Percentiles rank a stretch among this genome's conserved stretches.
Conservation (phyloP, 495 filamentous ascomycete species). For the Hypoxylon crocopeplum region DNA sequence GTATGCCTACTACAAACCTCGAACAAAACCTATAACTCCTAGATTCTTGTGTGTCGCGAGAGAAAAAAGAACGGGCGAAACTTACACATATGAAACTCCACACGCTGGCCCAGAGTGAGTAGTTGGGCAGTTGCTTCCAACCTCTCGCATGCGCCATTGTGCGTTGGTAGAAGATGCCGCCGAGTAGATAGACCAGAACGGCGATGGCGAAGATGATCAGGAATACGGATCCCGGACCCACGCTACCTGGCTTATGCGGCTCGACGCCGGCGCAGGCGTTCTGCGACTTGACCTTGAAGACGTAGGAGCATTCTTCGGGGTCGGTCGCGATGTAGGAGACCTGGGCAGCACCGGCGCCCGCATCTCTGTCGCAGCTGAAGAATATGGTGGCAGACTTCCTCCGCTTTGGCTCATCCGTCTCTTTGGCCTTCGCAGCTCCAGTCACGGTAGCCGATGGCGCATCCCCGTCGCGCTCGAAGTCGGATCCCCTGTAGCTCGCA, state of each 20-base stretch:
- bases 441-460: conserved; percentile 32
- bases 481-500: conserved; percentile 44
- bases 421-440: conserved; percentile 35
- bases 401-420: conserved; percentile 55
- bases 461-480: conserved; percentile 51
- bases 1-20: too few relatives aligned
- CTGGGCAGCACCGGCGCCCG: conserved; percentile 57
- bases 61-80: conserved; percentile 9
- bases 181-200: conserved; percentile 85
- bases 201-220: conserved; percentile 88
- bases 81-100: conserved; percentile 83
- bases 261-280: conserved; percentile 75
- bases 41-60: too few relatives aligned
- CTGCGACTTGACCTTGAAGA: conserved; percentile 90
- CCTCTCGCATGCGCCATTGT: conserved; percentile 94
- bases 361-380: conserved; percentile 89
- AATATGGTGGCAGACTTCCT: conserved; percentile 90
- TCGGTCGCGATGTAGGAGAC: conserved; percentile 84
- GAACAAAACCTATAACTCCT: too few relatives aligned
- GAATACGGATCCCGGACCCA: conserved; percentile 89
- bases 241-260: conserved; percentile 67
- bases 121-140: conserved; percentile 96
- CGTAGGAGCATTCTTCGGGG: conserved; percentile 90
- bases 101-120: conserved; percentile 89
- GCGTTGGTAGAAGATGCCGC: conserved; percentile 93